phyloP scores from a whole-genome alignment of 352 stramenopile genomes.

The Aphanomyces stellatus region DNA sequence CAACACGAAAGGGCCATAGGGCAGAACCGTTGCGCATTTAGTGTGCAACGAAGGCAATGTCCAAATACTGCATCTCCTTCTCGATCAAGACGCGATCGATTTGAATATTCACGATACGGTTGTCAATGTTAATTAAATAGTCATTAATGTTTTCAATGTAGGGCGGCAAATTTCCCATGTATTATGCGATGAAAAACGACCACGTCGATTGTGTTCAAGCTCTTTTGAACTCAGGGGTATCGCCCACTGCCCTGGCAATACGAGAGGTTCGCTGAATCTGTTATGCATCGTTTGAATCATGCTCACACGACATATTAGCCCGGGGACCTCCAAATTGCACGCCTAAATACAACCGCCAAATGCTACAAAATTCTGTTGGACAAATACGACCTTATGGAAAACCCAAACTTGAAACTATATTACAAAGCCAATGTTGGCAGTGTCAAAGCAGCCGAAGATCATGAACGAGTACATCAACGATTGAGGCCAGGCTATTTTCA shows the following conservation, averaged over 20 bases:
- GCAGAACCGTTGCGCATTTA: not conserved
- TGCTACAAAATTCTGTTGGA: not conserved
- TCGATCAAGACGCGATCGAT: not conserved
- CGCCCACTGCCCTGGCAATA: not conserved
- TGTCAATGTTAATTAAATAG: not conserved
- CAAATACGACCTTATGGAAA: not conserved
- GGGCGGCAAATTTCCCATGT: not conserved
- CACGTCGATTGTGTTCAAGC: not conserved
- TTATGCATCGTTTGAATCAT: not conserved
- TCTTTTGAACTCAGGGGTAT: not conserved
- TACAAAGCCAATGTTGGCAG: not conserved
- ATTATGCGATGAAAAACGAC: not conserved
- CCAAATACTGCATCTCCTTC: not conserved
- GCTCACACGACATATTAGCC: not conserved
- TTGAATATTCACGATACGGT: not conserved
- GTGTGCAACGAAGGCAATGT: not conserved
- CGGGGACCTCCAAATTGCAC: not conserved
- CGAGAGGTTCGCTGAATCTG: not conserved
- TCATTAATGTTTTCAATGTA: not conserved
- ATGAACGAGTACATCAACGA: not conserved
- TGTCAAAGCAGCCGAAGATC: not conserved
- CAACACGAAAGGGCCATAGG: not conserved
- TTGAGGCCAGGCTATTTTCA: not conserved
- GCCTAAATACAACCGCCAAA: not conserved
- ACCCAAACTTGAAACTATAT: not conserved